These are phyloP conservation scores for Aspergillus hancockii DNA, from an alignment of 495 filamentous ascomycete genomes.

Conservation along the genomic window DNA sequence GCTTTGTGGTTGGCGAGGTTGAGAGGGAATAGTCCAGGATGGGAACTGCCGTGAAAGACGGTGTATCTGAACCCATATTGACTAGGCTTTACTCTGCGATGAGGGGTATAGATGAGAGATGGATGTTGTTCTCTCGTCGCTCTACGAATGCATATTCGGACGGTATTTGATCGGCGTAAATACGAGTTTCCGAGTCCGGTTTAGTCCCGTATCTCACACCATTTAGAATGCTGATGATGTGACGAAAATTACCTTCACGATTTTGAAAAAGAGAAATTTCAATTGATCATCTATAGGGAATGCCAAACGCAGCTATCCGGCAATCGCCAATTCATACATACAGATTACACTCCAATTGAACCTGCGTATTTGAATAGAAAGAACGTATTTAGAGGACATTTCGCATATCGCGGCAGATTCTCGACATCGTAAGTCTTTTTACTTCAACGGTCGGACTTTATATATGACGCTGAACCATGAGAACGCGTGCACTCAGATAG, in stretches of 20 bases:
- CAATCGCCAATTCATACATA: background rate
- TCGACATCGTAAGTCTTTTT: too few relatives aligned
- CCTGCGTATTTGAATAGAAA: background rate
- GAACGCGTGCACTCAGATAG: conserved; percentile 63
- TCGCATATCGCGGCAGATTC: background rate
- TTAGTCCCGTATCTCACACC: background rate
- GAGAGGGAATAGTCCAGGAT: conserved; percentile 76
- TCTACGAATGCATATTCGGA: background rate
- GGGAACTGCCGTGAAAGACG: conserved; percentile 70
- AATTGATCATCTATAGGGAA: too few relatives aligned
- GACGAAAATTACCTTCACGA: background rate
- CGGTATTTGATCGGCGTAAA: background rate
- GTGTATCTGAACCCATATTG: background rate
- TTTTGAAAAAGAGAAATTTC: too few relatives aligned
- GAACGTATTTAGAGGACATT: background rate
- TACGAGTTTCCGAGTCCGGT: background rate
- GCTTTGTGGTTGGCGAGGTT: conserved; percentile 65
- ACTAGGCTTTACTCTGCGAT: background rate
- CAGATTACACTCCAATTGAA: background rate
- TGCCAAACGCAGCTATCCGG: too few relatives aligned
- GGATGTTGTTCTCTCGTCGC: too few relatives aligned
- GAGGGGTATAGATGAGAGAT: background rate
- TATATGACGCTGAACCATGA: too few relatives aligned
- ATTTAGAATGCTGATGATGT: background rate
- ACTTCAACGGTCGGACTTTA: too few relatives aligned